A percentile compares a stretch with the other conserved stretches of the same genome.
Evolutionary conservation across 2,329 filamentous ascomycete genomes (phyloP).

Genomic region (Gaeumannomyces tritici): DNA sequence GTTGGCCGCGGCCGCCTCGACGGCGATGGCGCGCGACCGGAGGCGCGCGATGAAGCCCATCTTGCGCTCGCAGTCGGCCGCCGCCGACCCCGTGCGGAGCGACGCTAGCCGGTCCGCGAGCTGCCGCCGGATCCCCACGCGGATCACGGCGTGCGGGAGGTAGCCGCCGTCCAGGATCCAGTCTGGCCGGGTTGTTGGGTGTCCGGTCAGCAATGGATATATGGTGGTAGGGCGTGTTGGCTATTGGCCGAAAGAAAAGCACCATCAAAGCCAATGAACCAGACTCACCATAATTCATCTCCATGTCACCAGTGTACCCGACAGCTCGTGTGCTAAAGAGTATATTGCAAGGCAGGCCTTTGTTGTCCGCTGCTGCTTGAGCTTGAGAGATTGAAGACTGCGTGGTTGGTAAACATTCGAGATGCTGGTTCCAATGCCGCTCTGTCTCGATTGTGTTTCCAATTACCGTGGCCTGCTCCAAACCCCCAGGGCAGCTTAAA

Average conservation of each 20-base stretch:
- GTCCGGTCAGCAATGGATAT: too few relatives aligned
- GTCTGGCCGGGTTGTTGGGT: slow-evolving; percentile 20
- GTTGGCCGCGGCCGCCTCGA: slow-evolving; percentile 56
- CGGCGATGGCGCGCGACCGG: slow-evolving; percentile 54
- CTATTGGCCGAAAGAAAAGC: too few relatives aligned
- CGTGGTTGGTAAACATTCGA: too few relatives aligned
- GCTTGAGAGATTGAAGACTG: too few relatives aligned
- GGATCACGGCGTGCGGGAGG: slow-evolving; percentile 52
- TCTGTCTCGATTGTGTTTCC: background rate
- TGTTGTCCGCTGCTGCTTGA: background rate
- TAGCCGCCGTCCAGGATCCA: slow-evolving; percentile 56
- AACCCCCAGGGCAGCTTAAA: background rate
- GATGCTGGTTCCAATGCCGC: background rate
- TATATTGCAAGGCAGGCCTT: background rate
- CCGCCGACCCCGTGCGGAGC: slow-evolving; percentile 31
- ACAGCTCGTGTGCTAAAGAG: background rate
- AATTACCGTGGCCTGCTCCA: too few relatives aligned
- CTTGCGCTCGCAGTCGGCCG: slow-evolving; percentile 45
- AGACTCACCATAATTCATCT: slow-evolving; percentile 5
- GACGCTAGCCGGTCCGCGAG: slow-evolving; percentile 47
- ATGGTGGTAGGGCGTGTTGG: too few relatives aligned
- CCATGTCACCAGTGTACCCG: background rate
- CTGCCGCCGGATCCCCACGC: slow-evolving; percentile 56
- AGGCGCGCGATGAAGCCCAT: slow-evolving; percentile 53
- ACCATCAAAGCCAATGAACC: background rate